Conservation (phyloP, 352 stramenopile genomes). For the Phytopythium montanum region DNA sequence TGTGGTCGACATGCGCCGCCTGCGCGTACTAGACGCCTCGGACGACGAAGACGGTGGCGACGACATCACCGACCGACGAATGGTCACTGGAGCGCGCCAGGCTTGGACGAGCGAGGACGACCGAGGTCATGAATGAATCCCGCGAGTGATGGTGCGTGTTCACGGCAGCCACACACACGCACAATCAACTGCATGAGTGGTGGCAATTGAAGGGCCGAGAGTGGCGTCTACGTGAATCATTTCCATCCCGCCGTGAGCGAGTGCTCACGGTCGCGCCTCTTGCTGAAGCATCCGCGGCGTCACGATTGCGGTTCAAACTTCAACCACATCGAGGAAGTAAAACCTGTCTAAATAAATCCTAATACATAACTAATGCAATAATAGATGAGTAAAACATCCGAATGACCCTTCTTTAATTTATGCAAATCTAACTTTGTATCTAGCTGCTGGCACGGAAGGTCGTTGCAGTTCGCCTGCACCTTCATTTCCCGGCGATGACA, state of each 20-base stretch:
- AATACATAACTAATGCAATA: background rate
- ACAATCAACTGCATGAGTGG: background rate
- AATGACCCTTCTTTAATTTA: background rate
- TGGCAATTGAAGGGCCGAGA: background rate
- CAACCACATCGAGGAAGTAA: slow-evolving; percentile 2
- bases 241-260: too few species aligned
- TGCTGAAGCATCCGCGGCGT: slow-evolving; percentile 1
- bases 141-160: background rate
- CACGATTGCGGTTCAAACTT: slow-evolving; percentile 10
- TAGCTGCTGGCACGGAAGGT: background rate
- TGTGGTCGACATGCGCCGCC: slow-evolving; percentile 37
- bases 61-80: background rate
- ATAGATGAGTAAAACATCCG: background rate
- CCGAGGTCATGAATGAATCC: background rate
- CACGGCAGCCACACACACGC: background rate
- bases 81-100: background rate
- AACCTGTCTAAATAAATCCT: background rate
- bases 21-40: slow-evolving; percentile 19
- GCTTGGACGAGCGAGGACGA: background rate
- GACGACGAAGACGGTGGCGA: background rate
- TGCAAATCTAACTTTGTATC: background rate
- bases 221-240: slow-evolving; percentile 3
- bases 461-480: background rate
- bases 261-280: background rate
- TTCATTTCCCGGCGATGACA: background rate